phyloP scores from a whole-genome alignment of 1,284 basidiomycete genomes.

The Heterobasidion irregulare region DNA sequence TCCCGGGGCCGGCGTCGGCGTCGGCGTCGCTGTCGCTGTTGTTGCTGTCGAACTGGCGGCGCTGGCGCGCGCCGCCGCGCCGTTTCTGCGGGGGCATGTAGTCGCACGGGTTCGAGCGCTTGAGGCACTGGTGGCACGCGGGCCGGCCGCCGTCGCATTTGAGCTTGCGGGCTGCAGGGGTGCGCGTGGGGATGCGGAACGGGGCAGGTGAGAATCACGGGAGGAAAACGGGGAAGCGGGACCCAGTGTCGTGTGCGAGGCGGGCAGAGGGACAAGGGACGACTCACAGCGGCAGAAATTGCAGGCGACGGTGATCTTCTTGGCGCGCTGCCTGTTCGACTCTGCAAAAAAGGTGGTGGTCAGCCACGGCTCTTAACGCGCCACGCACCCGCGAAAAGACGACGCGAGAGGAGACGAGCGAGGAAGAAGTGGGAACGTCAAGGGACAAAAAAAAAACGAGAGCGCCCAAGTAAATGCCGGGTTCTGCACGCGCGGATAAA shows the following conservation, averaged over 20 bases:
- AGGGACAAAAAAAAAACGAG: too few relatives aligned
- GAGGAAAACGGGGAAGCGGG: not conserved
- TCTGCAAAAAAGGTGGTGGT: too few relatives aligned
- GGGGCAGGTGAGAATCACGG: not conserved
- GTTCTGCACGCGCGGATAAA: not conserved
- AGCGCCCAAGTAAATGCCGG: too few relatives aligned
- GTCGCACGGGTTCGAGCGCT: conserved; percentile 67
- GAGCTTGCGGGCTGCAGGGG: conserved; percentile 59
- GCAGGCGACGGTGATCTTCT: conserved; percentile 79
- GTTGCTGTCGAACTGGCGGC: conserved; percentile 42
- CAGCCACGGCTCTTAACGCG: too few relatives aligned
- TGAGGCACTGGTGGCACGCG: conserved; percentile 69
- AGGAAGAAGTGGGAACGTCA: too few relatives aligned
- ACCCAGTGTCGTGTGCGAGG: not conserved
- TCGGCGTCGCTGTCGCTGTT: conserved; percentile 43
- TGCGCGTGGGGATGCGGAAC: not conserved
- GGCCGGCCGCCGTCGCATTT: conserved; percentile 79
- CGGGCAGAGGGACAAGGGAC: not conserved
- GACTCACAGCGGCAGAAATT: conserved; percentile 78
- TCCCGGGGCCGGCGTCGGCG: conserved; percentile 52
- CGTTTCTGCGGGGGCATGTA: conserved; percentile 38
- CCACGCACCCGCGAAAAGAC: too few relatives aligned
- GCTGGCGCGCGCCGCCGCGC: conserved; percentile 4
- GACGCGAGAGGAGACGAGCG: conserved; percentile 14
- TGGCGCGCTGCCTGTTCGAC: conserved; percentile 39